Percentiles rank a stretch among this genome's conserved stretches.
Conservation (phyloP, 2,329 filamentous ascomycete genomes). For the Fusarium vanettenii region DNA sequence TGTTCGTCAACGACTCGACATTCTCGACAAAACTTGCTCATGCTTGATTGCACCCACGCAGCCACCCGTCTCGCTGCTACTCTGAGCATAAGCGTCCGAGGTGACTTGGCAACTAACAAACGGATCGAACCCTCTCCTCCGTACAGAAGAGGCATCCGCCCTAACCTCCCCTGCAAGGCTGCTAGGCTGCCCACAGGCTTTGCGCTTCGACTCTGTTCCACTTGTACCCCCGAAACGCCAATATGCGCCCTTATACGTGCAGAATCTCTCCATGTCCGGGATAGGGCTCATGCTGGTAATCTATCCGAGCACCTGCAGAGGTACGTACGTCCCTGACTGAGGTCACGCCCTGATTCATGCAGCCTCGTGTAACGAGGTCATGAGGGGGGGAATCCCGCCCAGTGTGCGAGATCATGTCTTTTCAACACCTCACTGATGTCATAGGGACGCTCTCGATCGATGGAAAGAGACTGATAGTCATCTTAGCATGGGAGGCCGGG, state of each 20-base stretch:
- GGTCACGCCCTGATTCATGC: slow-evolving; percentile 1
- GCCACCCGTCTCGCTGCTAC: slow-evolving; percentile 18
- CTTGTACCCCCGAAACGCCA: slow-evolving; percentile 9
- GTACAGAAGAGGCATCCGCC: not conserved
- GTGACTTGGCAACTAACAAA: not conserved
- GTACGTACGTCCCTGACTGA: not conserved
- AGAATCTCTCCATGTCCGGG: slow-evolving; percentile 23
- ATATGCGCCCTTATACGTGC: slow-evolving; percentile 9
- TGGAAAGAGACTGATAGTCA: not conserved
- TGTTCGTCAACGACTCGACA: slow-evolving; percentile 5
- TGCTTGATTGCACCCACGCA: slow-evolving; percentile 19
- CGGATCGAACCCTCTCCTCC: not conserved
- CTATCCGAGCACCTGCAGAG: slow-evolving; percentile 9
- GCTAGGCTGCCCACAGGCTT: slow-evolving; percentile 5
- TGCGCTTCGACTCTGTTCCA: slow-evolving; percentile 16
- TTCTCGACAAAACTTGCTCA: not conserved
- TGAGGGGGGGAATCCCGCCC: not conserved
- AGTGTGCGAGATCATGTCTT: not conserved
- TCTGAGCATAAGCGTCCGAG: not conserved
- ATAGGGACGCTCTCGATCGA: too few relatives aligned
- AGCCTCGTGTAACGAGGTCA: not conserved
- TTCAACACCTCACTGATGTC: not conserved
- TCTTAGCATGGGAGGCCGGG: not conserved
- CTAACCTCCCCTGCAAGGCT: slow-evolving; percentile 3
- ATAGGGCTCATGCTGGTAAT: not conserved